Evolutionary conservation across 495 filamentous ascomycete genomes (phyloP).

Genomic region (Bombardia bombarda): DNA sequence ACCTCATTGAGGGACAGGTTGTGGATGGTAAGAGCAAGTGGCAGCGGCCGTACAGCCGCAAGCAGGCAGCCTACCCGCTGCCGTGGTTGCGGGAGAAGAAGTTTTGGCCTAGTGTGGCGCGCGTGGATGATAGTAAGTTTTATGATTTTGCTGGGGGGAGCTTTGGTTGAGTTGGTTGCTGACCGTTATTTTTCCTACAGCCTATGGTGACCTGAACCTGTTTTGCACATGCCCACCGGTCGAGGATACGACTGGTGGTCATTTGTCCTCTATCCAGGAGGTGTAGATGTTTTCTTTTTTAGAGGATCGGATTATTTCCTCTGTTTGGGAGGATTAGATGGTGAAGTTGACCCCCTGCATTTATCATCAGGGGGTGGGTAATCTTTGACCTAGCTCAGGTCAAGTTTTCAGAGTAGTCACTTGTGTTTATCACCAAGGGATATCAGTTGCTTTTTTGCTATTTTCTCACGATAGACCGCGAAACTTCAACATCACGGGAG

Average conservation of each 20-base stretch:
- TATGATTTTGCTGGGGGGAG: too few relatives aligned
- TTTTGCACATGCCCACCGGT: constrained; percentile 95
- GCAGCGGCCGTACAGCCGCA: constrained; percentile 70
- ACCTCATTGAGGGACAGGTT: constrained; percentile 57
- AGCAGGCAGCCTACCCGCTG: constrained; percentile 84
- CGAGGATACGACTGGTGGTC: constrained; percentile 43
- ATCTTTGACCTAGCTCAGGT: too few relatives aligned
- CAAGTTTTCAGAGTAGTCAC: too few relatives aligned
- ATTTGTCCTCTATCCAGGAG: constrained; percentile 16
- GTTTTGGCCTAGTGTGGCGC: constrained; percentile 90
- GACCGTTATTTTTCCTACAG: constrained; percentile 35
- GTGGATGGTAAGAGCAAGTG: constrained; percentile 49
- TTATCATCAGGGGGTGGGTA: too few relatives aligned
- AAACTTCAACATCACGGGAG: too few relatives aligned
- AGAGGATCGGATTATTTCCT: too few relatives aligned
- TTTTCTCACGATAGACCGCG: too few relatives aligned
- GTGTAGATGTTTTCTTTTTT: too few relatives aligned
- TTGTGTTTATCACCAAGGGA: too few relatives aligned
- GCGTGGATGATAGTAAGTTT: constrained; percentile 80
- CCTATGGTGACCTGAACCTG: constrained; percentile 85
- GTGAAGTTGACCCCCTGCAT: too few relatives aligned
- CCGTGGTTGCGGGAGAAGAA: constrained; percentile 89
- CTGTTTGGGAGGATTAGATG: too few relatives aligned
- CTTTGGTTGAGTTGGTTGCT: background rate
- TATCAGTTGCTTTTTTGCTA: too few relatives aligned